Conservation (phyloP, 2,329 filamentous ascomycete species). For the Fusarium miscanthi region DNA sequence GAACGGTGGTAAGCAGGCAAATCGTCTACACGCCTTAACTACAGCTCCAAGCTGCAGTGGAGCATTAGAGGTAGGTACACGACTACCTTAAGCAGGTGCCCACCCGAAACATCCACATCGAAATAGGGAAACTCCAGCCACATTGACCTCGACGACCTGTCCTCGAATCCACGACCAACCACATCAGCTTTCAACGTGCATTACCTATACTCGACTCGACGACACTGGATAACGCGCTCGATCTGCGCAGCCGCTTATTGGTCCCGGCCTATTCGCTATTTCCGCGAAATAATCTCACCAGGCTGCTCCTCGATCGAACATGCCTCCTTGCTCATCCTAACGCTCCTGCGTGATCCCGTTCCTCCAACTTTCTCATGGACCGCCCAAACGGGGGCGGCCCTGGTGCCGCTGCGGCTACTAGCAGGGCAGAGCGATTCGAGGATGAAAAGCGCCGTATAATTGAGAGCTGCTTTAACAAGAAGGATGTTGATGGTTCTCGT, state of each 20-base stretch:
- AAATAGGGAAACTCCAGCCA: conserved; percentile 44
- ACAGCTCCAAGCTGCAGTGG: conserved; percentile 32
- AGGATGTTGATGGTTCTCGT: conserved; percentile 88
- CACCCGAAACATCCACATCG: conserved; percentile 39
- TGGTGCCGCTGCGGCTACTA: conserved; percentile 50
- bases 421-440: conserved; percentile 85
- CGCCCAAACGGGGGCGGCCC: conserved; percentile 53
- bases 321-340: conserved; percentile 45
- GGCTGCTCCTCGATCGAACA: conserved; percentile 38
- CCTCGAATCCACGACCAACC: conserved; percentile 30
- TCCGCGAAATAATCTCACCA: neutral
- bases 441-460: conserved; percentile 96
- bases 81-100: conserved; percentile 23
- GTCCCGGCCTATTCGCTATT: neutral
- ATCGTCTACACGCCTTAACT: neutral
- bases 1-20: neutral
- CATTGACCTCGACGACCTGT: conserved; percentile 41
- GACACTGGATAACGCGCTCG: neutral
- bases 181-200: conserved; percentile 1
- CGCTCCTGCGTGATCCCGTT: conserved; percentile 41
- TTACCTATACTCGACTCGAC: neutral
- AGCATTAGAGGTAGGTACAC: conserved; percentile 36
- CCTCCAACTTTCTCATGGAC: conserved; percentile 50
- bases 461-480: conserved; percentile 92
- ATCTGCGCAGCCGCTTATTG: conserved; percentile 8